A percentile compares a stretch with the other conserved stretches of the same genome.
Conservation (phyloP, 2,329 filamentous ascomycete genomes). For the Aspergillus puulaauensis region DNA sequence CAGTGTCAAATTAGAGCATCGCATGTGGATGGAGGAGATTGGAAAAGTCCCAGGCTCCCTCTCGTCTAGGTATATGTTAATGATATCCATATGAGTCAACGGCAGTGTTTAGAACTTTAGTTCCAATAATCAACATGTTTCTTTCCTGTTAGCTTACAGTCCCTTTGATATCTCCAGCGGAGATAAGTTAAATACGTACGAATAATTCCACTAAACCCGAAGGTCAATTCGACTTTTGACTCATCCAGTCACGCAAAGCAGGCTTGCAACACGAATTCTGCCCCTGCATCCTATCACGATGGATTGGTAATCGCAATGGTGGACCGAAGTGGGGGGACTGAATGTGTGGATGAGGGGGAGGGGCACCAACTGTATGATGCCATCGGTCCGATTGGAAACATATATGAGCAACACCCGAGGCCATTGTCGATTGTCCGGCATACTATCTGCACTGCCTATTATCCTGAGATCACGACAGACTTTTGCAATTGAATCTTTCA, state of each 20-base stretch:
- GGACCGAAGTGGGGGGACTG: conserved; percentile 10
- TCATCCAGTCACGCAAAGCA: conserved; percentile 10
- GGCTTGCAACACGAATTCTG: not conserved
- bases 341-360: not conserved
- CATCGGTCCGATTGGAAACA: not conserved
- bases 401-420: not conserved
- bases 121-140: not conserved
- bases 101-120: not conserved
- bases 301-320: conserved; percentile 9
- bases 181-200: no score
- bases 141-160: not conserved
- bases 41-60: no score
- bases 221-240: not conserved
- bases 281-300: conserved; percentile 10
- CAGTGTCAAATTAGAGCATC: not conserved
- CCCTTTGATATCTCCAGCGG: no score
- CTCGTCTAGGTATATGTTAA: not conserved
- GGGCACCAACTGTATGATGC: not conserved
- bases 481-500: not conserved
- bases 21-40: not conserved
- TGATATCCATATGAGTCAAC: not conserved
- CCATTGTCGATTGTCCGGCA: not conserved
- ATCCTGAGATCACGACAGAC: not conserved
- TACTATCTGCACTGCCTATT: not conserved
- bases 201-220: not conserved